A percentile compares a stretch with the other conserved stretches of the same genome.
Evolutionary conservation across 306 rosid genomes (phyloP).

Genomic region (Canavalia ensiformis): DNA sequence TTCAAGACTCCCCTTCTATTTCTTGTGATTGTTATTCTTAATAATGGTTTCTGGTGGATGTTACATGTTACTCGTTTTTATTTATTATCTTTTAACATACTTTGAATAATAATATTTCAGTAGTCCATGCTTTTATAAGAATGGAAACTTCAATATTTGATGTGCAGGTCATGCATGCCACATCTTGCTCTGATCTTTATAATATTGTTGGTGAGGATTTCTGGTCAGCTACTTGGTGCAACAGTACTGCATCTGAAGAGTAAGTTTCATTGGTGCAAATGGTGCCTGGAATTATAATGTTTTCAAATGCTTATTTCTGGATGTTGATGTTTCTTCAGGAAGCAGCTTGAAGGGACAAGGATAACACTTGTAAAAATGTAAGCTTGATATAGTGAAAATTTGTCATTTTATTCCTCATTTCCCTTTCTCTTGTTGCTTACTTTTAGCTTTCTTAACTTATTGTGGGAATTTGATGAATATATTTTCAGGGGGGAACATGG

Average conservation of each 20-base stretch:
- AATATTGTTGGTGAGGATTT: conserved; percentile 87
- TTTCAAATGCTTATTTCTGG: conserved; percentile 51
- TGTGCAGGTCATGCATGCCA: conserved; percentile 80
- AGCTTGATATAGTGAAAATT: conserved; percentile 40
- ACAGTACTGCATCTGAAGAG: conserved; percentile 91
- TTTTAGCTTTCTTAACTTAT: conserved; percentile 16
- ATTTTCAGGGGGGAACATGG: conserved; percentile 75
- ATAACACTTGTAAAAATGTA: conserved; percentile 82
- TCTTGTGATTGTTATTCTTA: conserved; percentile 12
- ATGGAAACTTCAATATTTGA: conserved; percentile 37
- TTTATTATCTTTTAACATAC: background rate
- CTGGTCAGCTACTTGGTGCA: conserved; percentile 96
- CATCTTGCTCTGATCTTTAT: conserved; percentile 89
- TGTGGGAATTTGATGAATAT: conserved; percentile 36
- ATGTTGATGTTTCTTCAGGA: conserved; percentile 73
- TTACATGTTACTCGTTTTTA: background rate
- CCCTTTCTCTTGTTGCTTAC: background rate
- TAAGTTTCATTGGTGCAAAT: conserved; percentile 49
- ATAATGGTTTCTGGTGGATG: conserved; percentile 13
- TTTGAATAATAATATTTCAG: conserved; percentile 8
- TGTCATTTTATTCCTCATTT: conserved; percentile 38
- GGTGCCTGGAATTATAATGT: conserved; percentile 33
- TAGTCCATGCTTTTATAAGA: background rate
- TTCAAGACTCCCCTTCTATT: conserved; percentile 11
- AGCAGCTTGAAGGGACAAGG: conserved; percentile 96